A percentile compares a stretch with the other conserved stretches of the same genome.
Evolutionary conservation across 805 yeast genomes (phyloP).

Genomic region (Saturnispora besseyi): DNA sequence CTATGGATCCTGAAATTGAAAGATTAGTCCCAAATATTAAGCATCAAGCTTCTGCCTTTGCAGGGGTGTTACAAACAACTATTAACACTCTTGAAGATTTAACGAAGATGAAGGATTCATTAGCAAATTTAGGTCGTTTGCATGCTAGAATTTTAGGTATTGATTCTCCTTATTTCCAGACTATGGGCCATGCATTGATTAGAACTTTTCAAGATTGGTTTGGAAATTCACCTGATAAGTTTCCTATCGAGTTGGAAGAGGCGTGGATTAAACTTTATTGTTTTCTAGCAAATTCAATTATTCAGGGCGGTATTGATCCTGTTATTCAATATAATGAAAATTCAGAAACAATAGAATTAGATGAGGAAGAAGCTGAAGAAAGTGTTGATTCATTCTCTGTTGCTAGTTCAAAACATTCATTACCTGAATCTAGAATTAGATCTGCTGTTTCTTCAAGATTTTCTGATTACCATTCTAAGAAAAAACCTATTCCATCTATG

Average conservation of each 20-base stretch:
- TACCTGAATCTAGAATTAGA: neutral
- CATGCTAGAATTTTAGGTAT: constrained; percentile 71
- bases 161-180: constrained; percentile 55
- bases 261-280: constrained; percentile 66
- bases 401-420: neutral
- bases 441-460: constrained; percentile 3
- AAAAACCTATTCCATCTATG: neutral
- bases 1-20: constrained; percentile 53
- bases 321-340: constrained; percentile 22
- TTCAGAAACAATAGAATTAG: constrained; percentile 1
- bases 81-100: constrained; percentile 56
- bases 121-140: constrained; percentile 58
- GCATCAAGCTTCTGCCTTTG: constrained; percentile 74
- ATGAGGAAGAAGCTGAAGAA: constrained; percentile 6
- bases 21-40: constrained; percentile 61
- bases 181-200: constrained; percentile 66
- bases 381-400: constrained; percentile 3
- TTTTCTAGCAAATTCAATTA: constrained; percentile 56
- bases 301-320: constrained; percentile 54
- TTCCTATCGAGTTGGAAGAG: constrained; percentile 52
- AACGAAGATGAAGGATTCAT: constrained; percentile 45
- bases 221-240: constrained; percentile 26
- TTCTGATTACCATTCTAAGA: neutral
- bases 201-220: constrained; percentile 63
- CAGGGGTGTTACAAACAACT: constrained; percentile 66